Evolutionary conservation across 768 basidiomycete genomes (phyloP).

Genomic region (Pilatotrama ljubarskyi): DNA sequence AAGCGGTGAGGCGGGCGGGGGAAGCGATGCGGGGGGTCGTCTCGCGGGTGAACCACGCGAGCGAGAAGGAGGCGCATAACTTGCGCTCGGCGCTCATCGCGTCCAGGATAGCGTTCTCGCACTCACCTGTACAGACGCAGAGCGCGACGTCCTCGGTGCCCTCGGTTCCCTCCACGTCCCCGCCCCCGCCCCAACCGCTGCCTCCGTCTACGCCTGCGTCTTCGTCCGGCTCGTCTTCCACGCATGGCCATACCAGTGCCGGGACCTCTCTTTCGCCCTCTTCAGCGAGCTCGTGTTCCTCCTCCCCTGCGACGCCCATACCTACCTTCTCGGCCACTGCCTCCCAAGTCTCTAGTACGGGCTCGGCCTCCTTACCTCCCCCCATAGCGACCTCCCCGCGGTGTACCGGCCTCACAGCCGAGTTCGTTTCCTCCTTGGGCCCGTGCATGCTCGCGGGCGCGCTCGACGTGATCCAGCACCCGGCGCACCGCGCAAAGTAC

Average conservation of each 20-base stretch:
- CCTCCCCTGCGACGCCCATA: not conserved
- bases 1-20: slow-evolving; percentile 44
- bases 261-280: not conserved
- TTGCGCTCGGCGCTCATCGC: slow-evolving; percentile 27
- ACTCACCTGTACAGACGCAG: not conserved
- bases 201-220: slow-evolving; percentile 12
- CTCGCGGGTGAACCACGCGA: slow-evolving; percentile 51
- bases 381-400: not conserved
- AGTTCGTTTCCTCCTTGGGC: slow-evolving; percentile 76
- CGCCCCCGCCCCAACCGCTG: not conserved
- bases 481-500: slow-evolving; percentile 59
- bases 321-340: not conserved
- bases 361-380: not conserved
- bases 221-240: slow-evolving; percentile 21
- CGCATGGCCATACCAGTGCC: not conserved
- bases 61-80: slow-evolving; percentile 29
- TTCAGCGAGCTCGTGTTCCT: slow-evolving; percentile 1
- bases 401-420: slow-evolving; percentile 39
- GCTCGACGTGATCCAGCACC: slow-evolving; percentile 82
- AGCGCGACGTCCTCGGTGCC: not conserved
- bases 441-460: slow-evolving; percentile 81
- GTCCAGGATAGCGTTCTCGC: slow-evolving; percentile 20
- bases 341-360: not conserved
- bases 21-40: slow-evolving; percentile 78
- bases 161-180: not conserved